These are phyloP conservation scores for Pleurotus cornucopiae DNA, from an alignment of 768 basidiomycete genomes.

Conservation along the genomic window DNA sequence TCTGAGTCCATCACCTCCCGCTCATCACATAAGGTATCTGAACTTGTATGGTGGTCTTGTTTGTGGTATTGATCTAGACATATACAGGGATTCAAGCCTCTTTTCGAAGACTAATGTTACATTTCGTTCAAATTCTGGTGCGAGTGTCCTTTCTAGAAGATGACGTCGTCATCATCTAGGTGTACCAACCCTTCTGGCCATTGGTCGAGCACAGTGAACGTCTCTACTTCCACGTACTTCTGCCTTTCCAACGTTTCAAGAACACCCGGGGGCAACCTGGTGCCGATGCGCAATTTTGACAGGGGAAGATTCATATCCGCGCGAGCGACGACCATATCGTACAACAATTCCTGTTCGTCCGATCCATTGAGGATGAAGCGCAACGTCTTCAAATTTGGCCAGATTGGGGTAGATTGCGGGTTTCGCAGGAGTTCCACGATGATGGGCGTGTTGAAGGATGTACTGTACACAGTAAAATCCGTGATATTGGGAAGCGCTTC, in stretches of 20 bases:
- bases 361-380: slow-evolving; percentile 24
- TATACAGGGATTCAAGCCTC: slow-evolving; percentile 39
- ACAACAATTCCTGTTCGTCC: slow-evolving; percentile 19
- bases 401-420: slow-evolving; percentile 11
- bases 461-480: slow-evolving; percentile 24
- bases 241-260: slow-evolving; percentile 12
- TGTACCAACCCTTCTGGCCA: slow-evolving; percentile 26
- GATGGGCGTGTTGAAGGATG: slow-evolving; percentile 16
- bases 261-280: slow-evolving; percentile 15
- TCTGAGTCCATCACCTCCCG: slow-evolving; percentile 18
- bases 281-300: slow-evolving; percentile 24
- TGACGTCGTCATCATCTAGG: slow-evolving; percentile 27
- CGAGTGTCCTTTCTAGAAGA: slow-evolving; percentile 11
- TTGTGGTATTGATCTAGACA: neutral
- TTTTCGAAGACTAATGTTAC: slow-evolving; percentile 43
- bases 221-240: slow-evolving; percentile 19
- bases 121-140: slow-evolving; percentile 3
- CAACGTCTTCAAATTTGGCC: slow-evolving; percentile 30
- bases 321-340: slow-evolving; percentile 21
- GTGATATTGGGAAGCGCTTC: slow-evolving; percentile 28
- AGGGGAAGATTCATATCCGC: slow-evolving; percentile 22
- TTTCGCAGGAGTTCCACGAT: slow-evolving; percentile 24
- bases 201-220: slow-evolving; percentile 18
- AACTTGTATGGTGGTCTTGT: neutral
- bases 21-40: slow-evolving; percentile 5